These are phyloP conservation scores for Rubia balearica DNA, from an alignment of 305 asterid species.

Conservation along the genomic window DNA sequence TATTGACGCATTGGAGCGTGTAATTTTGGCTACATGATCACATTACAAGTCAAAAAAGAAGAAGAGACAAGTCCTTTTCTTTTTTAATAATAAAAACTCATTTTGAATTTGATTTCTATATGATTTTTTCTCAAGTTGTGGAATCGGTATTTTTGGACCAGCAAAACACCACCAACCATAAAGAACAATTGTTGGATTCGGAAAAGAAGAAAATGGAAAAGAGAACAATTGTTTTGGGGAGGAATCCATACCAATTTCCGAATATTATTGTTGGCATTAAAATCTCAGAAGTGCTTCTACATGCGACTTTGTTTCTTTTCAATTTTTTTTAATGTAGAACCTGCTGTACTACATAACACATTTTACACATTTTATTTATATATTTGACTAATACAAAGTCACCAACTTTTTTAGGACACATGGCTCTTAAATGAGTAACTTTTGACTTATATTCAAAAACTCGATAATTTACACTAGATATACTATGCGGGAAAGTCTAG, in stretches of 20 bases:
- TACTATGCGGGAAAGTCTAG: too few relatives aligned
- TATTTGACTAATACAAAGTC: too few relatives aligned
- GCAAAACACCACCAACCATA: not conserved
- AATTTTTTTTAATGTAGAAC: too few relatives aligned
- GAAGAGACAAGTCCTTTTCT: not conserved
- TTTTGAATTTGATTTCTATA: not conserved
- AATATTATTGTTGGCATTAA: not conserved
- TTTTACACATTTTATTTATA: too few relatives aligned
- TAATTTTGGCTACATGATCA: not conserved
- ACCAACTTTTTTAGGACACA: too few relatives aligned
- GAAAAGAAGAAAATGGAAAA: not conserved
- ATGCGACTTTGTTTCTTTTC: too few relatives aligned
- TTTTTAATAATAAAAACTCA: not conserved
- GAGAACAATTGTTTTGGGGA: not conserved
- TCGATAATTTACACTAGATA: too few relatives aligned
- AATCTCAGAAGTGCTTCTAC: too few relatives aligned
- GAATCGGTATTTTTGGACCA: not conserved
- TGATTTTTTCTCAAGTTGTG: not conserved
- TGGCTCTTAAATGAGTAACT: too few relatives aligned
- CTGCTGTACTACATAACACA: too few relatives aligned
- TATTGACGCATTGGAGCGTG: not conserved
- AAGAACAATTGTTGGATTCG: not conserved
- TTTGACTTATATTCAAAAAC: too few relatives aligned
- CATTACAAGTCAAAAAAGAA: not conserved
- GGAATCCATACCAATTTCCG: not conserved